Conservation (phyloP, 2,329 filamentous ascomycete genomes). For the Purpureocillium takamizusanense region DNA sequence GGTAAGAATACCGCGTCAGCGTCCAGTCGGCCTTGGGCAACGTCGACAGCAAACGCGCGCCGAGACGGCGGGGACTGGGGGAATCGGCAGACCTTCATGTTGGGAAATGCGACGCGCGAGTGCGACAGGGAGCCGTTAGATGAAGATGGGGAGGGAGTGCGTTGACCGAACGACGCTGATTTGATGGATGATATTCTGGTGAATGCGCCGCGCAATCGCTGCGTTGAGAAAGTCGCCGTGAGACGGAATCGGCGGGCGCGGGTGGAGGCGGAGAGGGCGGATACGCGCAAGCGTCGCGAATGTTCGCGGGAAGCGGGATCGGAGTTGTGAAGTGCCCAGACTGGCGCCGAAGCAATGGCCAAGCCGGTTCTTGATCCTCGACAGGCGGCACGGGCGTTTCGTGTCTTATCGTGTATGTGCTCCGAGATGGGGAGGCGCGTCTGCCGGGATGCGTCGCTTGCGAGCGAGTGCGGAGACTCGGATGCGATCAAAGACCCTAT, state of each 20-base stretch:
- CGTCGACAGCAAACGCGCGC: neutral
- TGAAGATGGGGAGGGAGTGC: neutral
- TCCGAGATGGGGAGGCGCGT: neutral
- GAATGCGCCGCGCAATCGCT: too few relatives aligned
- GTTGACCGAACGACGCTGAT: too few relatives aligned
- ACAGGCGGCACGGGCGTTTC: too few relatives aligned
- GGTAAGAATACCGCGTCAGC: constrained; percentile 1
- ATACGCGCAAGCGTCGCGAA: too few relatives aligned
- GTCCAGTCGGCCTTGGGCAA: neutral
- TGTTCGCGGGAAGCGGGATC: too few relatives aligned
- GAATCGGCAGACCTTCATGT: constrained; percentile 27
- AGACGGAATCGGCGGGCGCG: neutral
- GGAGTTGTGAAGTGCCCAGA: too few relatives aligned
- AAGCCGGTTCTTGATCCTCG: too few relatives aligned
- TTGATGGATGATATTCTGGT: too few relatives aligned
- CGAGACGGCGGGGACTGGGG: neutral
- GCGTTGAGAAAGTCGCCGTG: too few relatives aligned
- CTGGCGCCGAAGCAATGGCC: too few relatives aligned
- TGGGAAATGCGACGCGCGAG: constrained; percentile 8
- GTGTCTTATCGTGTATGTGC: neutral
- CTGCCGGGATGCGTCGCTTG: neutral
- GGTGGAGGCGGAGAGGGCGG: neutral
- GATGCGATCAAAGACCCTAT: constrained; percentile 8
- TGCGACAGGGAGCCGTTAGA: neutral
- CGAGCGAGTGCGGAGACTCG: constrained; percentile 6